Evolutionary conservation across 2,329 filamentous ascomycete species (phyloP).

Genomic region (Gliomastix tumulicola): DNA sequence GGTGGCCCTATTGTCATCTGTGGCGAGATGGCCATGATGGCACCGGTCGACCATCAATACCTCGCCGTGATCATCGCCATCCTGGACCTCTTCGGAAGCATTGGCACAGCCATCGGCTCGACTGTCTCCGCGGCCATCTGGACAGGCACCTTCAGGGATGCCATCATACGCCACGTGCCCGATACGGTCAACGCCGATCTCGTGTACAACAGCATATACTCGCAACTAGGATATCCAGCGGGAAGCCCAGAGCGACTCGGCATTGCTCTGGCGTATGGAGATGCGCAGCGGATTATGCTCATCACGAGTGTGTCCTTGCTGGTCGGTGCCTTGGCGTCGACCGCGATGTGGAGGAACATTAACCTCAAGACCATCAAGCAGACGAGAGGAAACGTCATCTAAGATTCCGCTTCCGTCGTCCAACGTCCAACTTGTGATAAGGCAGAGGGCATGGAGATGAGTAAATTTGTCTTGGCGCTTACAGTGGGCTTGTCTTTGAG

Average conservation of each 20-base stretch:
- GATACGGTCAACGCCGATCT: slow-evolving; percentile 20
- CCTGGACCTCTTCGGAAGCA: slow-evolving; percentile 50
- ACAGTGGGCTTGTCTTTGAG: too few relatives aligned
- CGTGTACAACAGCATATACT: slow-evolving; percentile 41
- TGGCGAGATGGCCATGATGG: slow-evolving; percentile 55
- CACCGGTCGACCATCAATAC: slow-evolving; percentile 50
- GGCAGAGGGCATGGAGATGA: too few relatives aligned
- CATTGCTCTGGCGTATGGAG: slow-evolving; percentile 53
- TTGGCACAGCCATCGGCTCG: slow-evolving; percentile 53
- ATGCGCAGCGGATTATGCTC: slow-evolving; percentile 44
- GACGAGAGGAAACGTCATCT: slow-evolving; percentile 28
- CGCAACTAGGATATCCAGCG: slow-evolving; percentile 45
- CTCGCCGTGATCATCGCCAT: slow-evolving; percentile 54
- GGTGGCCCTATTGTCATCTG: slow-evolving; percentile 53
- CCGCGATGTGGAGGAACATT: slow-evolving; percentile 41
- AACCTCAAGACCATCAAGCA: slow-evolving; percentile 37
- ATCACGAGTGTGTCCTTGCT: slow-evolving; percentile 38
- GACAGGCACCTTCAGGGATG: slow-evolving; percentile 49
- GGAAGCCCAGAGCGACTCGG: slow-evolving; percentile 42
- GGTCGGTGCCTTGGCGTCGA: slow-evolving; percentile 23
- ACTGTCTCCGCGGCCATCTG: slow-evolving; percentile 59
- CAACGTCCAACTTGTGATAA: too few relatives aligned
- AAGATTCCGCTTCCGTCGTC: too few relatives aligned
- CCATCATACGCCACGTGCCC: slow-evolving; percentile 43
- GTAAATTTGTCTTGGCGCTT: too few relatives aligned